Evolutionary conservation across 2,329 filamentous ascomycete species (phyloP).

Genomic region (Tolypocladium guangdongense): DNA sequence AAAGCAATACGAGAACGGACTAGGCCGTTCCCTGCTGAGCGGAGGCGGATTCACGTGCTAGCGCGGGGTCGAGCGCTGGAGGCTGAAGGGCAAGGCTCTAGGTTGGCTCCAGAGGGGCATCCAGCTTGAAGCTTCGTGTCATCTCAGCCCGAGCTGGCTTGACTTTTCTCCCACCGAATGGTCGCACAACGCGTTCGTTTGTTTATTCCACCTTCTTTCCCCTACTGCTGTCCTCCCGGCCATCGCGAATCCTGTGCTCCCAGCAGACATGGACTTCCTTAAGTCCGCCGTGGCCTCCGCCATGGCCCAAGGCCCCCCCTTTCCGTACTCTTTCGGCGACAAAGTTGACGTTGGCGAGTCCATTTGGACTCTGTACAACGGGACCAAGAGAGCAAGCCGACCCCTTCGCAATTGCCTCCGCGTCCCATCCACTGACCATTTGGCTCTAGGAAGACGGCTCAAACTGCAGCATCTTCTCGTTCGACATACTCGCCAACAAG

Average conservation of each 20-base stretch:
- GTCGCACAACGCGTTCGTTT: background rate
- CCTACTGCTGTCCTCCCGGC: background rate
- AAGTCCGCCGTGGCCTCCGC: slow-evolving; percentile 96
- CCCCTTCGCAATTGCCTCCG: background rate
- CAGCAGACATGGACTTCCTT: slow-evolving; percentile 73
- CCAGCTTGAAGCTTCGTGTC: background rate
- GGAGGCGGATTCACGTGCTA: too few relatives aligned
- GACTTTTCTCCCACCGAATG: background rate
- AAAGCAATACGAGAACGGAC: too few relatives aligned
- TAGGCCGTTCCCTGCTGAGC: too few relatives aligned
- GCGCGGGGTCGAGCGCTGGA: background rate
- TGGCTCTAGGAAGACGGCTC: slow-evolving; percentile 72
- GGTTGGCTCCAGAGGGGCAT: background rate
- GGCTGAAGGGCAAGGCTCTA: background rate
- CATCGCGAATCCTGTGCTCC: background rate
- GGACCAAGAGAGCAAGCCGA: slow-evolving; percentile 66
- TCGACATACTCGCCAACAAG: slow-evolving; percentile 75
- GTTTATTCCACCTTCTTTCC: background rate
- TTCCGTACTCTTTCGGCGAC: slow-evolving; percentile 89
- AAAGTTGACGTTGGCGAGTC: slow-evolving; percentile 85
- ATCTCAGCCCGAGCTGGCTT: background rate
- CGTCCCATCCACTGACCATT: background rate
- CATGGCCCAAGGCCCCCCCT: slow-evolving; percentile 87
- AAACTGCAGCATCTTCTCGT: slow-evolving; percentile 92
- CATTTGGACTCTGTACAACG: slow-evolving; percentile 94